phyloP scores from a whole-genome alignment of 2,329 filamentous ascomycete species.

The Trichoderma koningii region DNA sequence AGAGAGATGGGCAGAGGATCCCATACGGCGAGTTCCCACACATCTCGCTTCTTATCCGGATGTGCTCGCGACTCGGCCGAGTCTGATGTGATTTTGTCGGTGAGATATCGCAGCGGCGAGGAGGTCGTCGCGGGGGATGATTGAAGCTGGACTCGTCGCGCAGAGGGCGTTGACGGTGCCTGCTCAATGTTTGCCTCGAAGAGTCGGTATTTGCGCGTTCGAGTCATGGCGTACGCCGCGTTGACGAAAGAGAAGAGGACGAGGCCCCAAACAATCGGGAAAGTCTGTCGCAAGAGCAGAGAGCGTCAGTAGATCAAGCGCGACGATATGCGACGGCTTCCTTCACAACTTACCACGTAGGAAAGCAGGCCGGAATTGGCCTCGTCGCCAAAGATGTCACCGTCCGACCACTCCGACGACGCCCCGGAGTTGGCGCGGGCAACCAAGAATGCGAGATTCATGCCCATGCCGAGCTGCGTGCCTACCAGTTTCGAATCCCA shows the following conservation, averaged over 20 bases:
- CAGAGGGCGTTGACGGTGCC: constrained; percentile 77
- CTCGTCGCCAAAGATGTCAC: constrained; percentile 84
- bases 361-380: constrained; percentile 65
- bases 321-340: constrained; percentile 26
- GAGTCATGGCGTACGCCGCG: constrained; percentile 76
- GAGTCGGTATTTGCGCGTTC: constrained; percentile 83
- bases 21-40: constrained; percentile 95
- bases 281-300: constrained; percentile 51
- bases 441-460: constrained; percentile 81
- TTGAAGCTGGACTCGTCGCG: constrained; percentile 83
- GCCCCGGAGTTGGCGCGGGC: constrained; percentile 74
- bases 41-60: constrained; percentile 78
- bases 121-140: constrained; percentile 71
- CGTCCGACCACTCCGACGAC: constrained; percentile 47
- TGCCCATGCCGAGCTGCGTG: constrained; percentile 69
- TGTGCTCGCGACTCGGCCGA: constrained; percentile 82
- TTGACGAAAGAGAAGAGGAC: constrained; percentile 70
- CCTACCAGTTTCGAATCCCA: constrained; percentile 84
- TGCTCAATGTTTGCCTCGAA: constrained; percentile 85
- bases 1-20: constrained; percentile 85
- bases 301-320: constrained; percentile 15
- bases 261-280: constrained; percentile 71
- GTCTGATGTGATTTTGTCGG: constrained; percentile 65
- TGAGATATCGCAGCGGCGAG: constrained; percentile 76
- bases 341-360: constrained; percentile 49